These are phyloP conservation scores for Mycena amicta DNA, from an alignment of 768 basidiomycete genomes.

Conservation along the genomic window DNA sequence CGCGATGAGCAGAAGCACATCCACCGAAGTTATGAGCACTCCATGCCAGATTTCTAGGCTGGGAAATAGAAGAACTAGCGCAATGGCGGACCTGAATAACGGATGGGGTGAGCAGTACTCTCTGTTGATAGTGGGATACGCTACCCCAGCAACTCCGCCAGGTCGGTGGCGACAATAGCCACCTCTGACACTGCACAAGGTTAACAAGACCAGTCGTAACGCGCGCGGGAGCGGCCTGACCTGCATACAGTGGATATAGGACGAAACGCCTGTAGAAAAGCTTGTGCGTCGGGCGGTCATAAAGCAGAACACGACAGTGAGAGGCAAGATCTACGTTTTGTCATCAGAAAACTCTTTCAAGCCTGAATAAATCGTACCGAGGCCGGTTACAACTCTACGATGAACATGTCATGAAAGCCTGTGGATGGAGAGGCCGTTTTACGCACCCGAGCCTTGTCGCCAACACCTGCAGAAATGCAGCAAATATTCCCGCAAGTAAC, in stretches of 20 bases:
- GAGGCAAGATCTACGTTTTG: conserved; percentile 47
- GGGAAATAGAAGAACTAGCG: conserved; percentile 74
- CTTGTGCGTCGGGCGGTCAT: conserved; percentile 64
- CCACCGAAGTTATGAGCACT: conserved; percentile 66
- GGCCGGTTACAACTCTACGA: too few species aligned
- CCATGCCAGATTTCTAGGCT: conserved; percentile 68
- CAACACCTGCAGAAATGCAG: conserved; percentile 82
- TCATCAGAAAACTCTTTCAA: not conserved
- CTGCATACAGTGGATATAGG: conserved; percentile 68
- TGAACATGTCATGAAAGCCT: too few species aligned
- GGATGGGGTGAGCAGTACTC: not conserved
- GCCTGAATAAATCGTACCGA: conserved; percentile 48
- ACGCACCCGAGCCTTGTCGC: conserved; percentile 82
- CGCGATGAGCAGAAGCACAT: conserved; percentile 71
- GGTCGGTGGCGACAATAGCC: conserved; percentile 76
- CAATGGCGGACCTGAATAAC: conserved; percentile 61
- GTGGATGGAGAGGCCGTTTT: too few species aligned
- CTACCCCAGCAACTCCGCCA: conserved; percentile 75
- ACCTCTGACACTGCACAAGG: conserved; percentile 67
- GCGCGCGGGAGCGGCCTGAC: too few species aligned
- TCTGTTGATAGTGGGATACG: not conserved
- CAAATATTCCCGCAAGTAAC: conserved; percentile 79
- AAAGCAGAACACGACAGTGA: conserved; percentile 64
- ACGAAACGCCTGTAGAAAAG: conserved; percentile 58
- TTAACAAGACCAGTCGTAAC: too few species aligned